These are phyloP conservation scores for Auricularia sp. DNA, from an alignment of 768 basidiomycete genomes.

Conservation along the genomic window DNA sequence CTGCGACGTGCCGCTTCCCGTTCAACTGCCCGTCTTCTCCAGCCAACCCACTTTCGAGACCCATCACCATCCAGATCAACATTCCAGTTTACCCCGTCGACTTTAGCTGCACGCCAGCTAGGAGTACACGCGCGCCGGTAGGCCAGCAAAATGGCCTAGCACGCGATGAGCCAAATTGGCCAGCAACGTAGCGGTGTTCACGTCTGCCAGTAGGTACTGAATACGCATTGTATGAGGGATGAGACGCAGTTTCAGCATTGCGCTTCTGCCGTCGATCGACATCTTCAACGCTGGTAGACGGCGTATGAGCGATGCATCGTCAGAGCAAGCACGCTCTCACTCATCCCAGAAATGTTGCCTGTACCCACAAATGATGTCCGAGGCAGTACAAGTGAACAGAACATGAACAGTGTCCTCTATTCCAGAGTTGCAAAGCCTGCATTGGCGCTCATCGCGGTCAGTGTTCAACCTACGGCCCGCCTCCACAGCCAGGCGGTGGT, in stretches of 20 bases:
- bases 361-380: not conserved
- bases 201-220: not conserved
- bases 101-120: no score
- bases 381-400: not conserved
- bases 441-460: not conserved
- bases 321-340: not conserved
- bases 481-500: slow-evolving; percentile 14
- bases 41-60: no score
- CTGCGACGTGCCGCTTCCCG: no score
- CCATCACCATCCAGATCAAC: no score
- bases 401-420: not conserved
- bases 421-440: not conserved
- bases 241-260: not conserved
- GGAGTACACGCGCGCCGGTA: not conserved
- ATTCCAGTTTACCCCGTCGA: no score
- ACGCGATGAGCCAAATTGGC: not conserved
- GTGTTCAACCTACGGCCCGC: not conserved
- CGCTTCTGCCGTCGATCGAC: not conserved
- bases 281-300: not conserved
- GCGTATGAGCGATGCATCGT: not conserved
- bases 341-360: not conserved
- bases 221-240: not conserved
- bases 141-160: not conserved
- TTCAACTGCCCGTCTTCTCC: no score
- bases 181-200: not conserved